Conservation (phyloP, 768 basidiomycete genomes). For the Calocera cornea region DNA sequence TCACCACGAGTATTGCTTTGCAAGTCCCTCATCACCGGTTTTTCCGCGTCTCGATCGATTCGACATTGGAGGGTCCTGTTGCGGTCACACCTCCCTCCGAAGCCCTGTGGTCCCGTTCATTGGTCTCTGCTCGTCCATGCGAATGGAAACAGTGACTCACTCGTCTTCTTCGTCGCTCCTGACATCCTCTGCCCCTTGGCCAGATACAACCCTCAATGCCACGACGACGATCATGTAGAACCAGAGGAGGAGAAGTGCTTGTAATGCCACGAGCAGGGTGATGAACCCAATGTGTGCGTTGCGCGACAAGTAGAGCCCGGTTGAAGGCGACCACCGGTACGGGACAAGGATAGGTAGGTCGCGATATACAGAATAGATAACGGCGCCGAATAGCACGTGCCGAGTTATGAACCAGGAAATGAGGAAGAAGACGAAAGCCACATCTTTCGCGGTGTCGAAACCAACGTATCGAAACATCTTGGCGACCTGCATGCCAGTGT, state of each 20-base stretch:
- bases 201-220: conserved; percentile 65
- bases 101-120: not conserved
- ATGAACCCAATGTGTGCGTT: conserved; percentile 37
- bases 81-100: not conserved
- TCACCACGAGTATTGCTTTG: not conserved
- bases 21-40: conserved; percentile 15
- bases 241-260: conserved; percentile 54
- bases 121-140: not conserved
- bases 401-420: conserved; percentile 84
- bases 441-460: conserved; percentile 46
- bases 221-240: conserved; percentile 73
- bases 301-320: conserved; percentile 43
- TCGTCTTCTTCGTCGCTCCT: conserved; percentile 67
- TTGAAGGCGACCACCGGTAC: conserved; percentile 45
- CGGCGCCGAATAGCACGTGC: conserved; percentile 63
- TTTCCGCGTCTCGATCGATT: not conserved
- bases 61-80: not conserved
- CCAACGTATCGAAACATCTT: conserved; percentile 89
- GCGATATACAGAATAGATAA: conserved; percentile 47
- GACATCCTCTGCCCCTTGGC: conserved; percentile 64
- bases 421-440: conserved; percentile 67
- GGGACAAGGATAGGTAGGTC: conserved; percentile 39
- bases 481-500: conserved; percentile 42
- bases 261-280: conserved; percentile 22
- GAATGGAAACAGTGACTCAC: not conserved